phyloP scores from a whole-genome alignment of 768 basidiomycete genomes.

The Pleurotus tuber-regium region DNA sequence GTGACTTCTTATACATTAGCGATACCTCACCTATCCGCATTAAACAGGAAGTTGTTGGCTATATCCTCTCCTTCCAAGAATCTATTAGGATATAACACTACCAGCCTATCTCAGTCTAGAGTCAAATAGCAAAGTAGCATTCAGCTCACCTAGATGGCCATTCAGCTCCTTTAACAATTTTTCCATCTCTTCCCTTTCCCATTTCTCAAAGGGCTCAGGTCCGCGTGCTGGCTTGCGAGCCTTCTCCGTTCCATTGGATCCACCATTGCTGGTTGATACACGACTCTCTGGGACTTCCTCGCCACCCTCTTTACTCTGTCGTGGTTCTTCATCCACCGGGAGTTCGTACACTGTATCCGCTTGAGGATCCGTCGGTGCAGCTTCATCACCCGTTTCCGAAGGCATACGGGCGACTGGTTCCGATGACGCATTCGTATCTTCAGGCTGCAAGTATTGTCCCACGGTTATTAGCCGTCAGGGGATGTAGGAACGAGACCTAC shows the following conservation, averaged over 20 bases:
- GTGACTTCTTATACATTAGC: conserved; percentile 10
- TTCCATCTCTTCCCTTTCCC: conserved; percentile 92
- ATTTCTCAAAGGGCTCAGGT: conserved; percentile 73
- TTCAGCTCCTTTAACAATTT: conserved; percentile 67
- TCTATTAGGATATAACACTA: conserved; percentile 80
- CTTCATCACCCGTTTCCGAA: conserved; percentile 53
- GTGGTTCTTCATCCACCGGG: conserved; percentile 21
- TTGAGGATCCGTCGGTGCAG: conserved; percentile 23
- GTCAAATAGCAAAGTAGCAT: not conserved
- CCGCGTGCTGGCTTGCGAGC: conserved; percentile 41
- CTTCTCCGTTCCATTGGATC: conserved; percentile 34
- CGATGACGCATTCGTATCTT: conserved; percentile 30
- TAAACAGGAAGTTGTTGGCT: conserved; percentile 92
- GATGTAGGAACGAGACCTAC: conserved; percentile 46
- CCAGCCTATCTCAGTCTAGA: not conserved
- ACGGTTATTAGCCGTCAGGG: too few species aligned
- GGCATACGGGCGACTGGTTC: conserved; percentile 54
- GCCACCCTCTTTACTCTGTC: conserved; percentile 27
- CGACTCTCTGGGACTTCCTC: conserved; percentile 27
- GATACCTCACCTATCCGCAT: conserved; percentile 66
- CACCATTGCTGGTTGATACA: conserved; percentile 15
- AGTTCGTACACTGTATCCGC: conserved; percentile 24
- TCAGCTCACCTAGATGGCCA: conserved; percentile 80
- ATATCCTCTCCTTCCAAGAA: conserved; percentile 94
- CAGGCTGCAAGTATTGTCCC: conserved; percentile 33